A percentile compares a stretch with the other conserved stretches of the same genome.
These are phyloP conservation scores for Phyllosticta paracitricarpa DNA, from an alignment of 2,329 filamentous ascomycete species.

Conservation along the genomic window DNA sequence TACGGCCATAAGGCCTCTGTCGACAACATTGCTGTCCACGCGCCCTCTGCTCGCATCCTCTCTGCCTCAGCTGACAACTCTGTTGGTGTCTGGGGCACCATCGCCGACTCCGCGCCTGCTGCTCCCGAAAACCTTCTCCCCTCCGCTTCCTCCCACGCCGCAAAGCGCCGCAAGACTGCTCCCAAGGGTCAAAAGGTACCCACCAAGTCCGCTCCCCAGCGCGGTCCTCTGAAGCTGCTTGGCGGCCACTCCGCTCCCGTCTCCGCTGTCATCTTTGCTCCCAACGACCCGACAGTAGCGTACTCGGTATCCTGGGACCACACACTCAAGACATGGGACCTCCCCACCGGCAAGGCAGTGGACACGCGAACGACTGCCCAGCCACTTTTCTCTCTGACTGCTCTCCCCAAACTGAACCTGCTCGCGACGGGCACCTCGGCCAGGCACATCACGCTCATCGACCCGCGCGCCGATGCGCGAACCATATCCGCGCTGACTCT, in stretches of 20 bases:
- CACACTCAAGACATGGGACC: constrained; percentile 80
- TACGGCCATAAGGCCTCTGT: constrained; percentile 72
- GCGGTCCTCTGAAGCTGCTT: constrained; percentile 69
- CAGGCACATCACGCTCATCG: constrained; percentile 83
- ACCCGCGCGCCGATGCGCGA: constrained; percentile 69
- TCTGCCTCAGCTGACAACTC: constrained; percentile 76
- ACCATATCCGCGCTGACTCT: constrained; percentile 82
- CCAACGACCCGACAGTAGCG: constrained; percentile 72
- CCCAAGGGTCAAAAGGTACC: constrained; percentile 43
- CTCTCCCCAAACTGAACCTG: constrained; percentile 56
- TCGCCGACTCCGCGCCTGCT: constrained; percentile 63
- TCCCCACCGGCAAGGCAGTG: constrained; percentile 69
- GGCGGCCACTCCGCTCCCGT: constrained; percentile 63
- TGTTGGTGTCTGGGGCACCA: constrained; percentile 81
- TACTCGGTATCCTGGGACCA: constrained; percentile 91
- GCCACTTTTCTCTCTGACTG: constrained; percentile 67
- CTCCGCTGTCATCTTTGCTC: constrained; percentile 75
- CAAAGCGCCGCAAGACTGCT: constrained; percentile 66
- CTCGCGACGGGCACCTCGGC: constrained; percentile 71
- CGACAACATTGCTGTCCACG: constrained; percentile 65
- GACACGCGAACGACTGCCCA: constrained; percentile 77
- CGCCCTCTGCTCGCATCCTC: constrained; percentile 64
- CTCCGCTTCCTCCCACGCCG: constrained; percentile 48
- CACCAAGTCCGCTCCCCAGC: constrained; percentile 55
- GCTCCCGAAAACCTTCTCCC: constrained; percentile 62